Evolutionary conservation across 2,329 filamentous ascomycete species (phyloP).

Genomic region (Xylogone sp.): DNA sequence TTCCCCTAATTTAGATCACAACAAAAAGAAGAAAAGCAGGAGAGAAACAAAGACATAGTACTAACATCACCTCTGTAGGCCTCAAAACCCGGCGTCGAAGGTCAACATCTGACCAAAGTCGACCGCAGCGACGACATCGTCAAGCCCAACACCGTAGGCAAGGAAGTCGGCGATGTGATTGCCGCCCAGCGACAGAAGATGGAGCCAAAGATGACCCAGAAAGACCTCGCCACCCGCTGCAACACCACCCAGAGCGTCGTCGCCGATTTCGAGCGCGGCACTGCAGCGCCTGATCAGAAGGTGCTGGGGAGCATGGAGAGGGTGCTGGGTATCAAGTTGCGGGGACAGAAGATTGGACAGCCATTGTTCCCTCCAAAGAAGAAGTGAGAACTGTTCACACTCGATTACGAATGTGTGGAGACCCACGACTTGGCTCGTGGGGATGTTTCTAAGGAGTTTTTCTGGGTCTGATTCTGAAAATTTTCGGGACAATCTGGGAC

Average conservation of each 20-base stretch:
- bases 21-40: no score
- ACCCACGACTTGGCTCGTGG: not conserved
- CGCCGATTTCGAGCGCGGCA: slow-evolving; percentile 81
- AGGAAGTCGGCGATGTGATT: slow-evolving; percentile 78
- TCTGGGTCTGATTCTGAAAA: not conserved
- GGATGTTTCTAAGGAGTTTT: not conserved
- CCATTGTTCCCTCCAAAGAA: slow-evolving; percentile 77
- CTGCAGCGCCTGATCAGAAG: slow-evolving; percentile 78
- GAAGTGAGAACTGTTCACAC: slow-evolving; percentile 37
- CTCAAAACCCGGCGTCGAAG: slow-evolving; percentile 57
- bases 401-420: not conserved
- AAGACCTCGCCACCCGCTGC: slow-evolving; percentile 79
- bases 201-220: slow-evolving; percentile 95
- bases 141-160: slow-evolving; percentile 89
- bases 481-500: no score
- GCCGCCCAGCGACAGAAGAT: slow-evolving; percentile 72
- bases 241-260: slow-evolving; percentile 80
- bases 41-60: no score
- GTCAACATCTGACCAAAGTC: slow-evolving; percentile 95
- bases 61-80: no score
- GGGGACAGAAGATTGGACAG: slow-evolving; percentile 79
- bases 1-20: no score
- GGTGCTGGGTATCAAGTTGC: slow-evolving; percentile 82
- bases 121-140: slow-evolving; percentile 97
- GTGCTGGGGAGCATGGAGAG: slow-evolving; percentile 74